Evolutionary conservation across 257 asterid genomes (phyloP).

Genomic region (Pogostemon cablin): DNA sequence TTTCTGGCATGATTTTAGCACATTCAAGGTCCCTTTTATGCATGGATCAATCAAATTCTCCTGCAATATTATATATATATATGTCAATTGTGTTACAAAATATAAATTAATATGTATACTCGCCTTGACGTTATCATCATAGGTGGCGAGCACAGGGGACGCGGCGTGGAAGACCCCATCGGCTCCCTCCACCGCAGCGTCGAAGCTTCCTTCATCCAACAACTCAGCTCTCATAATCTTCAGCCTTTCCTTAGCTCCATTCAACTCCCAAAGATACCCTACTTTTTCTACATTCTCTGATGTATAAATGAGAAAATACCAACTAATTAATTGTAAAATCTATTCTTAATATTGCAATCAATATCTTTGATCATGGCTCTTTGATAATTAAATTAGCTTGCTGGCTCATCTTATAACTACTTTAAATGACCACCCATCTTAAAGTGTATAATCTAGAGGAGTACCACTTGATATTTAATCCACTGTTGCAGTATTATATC

Average conservation of each 20-base stretch:
- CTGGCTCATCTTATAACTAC: no score
- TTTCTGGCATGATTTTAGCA: slow-evolving; percentile 78
- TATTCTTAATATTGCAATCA: no score
- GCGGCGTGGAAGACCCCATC: slow-evolving; percentile 95
- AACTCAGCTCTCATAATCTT: slow-evolving; percentile 74
- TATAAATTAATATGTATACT: background rate
- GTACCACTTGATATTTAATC: no score
- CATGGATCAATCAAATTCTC: slow-evolving; percentile 79
- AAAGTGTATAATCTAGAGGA: no score
- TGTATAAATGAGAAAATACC: background rate
- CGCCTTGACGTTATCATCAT: slow-evolving; percentile 65
- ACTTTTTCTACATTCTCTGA: slow-evolving; percentile 66
- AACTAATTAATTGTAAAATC: background rate
- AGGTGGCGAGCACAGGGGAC: slow-evolving; percentile 75
- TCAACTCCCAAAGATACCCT: slow-evolving; percentile 68
- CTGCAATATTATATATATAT: slow-evolving; percentile 43
- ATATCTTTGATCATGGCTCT: no score
- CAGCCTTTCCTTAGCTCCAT: slow-evolving; percentile 90
- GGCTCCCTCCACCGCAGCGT: slow-evolving; percentile 74
- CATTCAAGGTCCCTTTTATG: slow-evolving; percentile 81
- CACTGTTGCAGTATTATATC: no score
- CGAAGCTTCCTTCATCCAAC: slow-evolving; percentile 77
- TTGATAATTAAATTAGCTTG: no score
- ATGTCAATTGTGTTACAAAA: no score
- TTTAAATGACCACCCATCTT: no score